These are phyloP conservation scores for Apiospora saccharicola DNA, from an alignment of 2,329 filamentous ascomycete species.

Conservation along the genomic window DNA sequence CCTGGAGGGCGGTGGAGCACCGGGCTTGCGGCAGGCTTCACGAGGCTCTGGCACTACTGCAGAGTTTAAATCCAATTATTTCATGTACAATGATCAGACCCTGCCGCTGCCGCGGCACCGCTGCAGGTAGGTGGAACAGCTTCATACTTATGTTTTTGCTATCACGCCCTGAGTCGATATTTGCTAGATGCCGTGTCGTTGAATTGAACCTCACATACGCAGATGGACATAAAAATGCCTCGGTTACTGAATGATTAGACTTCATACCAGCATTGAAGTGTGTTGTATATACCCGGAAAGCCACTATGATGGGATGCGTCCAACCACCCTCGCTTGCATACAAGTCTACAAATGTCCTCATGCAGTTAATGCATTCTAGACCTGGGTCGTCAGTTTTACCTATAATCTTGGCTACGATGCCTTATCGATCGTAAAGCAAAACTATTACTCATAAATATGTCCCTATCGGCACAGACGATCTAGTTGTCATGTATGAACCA, in stretches of 20 bases:
- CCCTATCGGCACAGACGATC: neutral
- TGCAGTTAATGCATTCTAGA: neutral
- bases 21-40: constrained; percentile 19
- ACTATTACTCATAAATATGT: neutral
- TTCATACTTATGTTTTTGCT: neutral
- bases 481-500: neutral
- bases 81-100: neutral
- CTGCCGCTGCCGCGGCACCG: neutral
- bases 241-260: constrained; percentile 4
- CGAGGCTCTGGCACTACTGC: constrained; percentile 7
- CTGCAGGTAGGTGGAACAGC: neutral
- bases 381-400: neutral
- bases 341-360: neutral
- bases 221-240: neutral
- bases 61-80: constrained; percentile 13
- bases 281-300: neutral
- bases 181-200: neutral
- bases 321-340: constrained; percentile 10
- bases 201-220: neutral
- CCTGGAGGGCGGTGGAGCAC: constrained; percentile 6
- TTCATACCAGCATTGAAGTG: neutral
- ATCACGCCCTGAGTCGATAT: neutral
- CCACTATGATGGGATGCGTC: neutral
- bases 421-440: constrained; percentile 6
- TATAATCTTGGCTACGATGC: constrained; percentile 13